Conservation (phyloP, 352 stramenopile genomes). For the Pythium periplocum region DNA sequence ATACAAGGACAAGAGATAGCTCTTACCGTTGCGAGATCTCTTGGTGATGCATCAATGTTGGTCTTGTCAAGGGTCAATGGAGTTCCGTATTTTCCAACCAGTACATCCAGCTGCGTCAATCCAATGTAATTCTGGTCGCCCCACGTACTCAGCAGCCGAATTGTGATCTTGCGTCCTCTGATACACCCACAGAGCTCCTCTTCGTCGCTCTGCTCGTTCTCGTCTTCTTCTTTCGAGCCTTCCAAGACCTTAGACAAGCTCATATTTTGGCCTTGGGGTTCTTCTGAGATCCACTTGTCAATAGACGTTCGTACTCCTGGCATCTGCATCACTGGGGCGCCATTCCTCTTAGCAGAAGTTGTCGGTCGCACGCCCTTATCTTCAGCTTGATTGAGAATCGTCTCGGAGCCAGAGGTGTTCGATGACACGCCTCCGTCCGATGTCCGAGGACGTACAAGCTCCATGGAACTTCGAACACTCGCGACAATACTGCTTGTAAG, state of each 20-base stretch:
- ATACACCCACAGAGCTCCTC: constrained; percentile 10
- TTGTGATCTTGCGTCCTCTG: constrained; percentile 39
- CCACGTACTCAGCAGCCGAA: constrained; percentile 66
- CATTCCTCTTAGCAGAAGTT: constrained; percentile 29
- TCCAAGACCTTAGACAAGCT: constrained; percentile 31
- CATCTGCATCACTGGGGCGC: background rate
- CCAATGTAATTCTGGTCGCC: constrained; percentile 84
- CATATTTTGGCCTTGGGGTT: constrained; percentile 43
- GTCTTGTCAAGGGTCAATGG: constrained; percentile 32
- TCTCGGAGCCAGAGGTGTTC: background rate
- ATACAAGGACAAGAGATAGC: background rate
- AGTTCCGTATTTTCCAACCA: constrained; percentile 37
- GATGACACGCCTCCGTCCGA: constrained; percentile 28
- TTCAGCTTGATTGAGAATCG: background rate
- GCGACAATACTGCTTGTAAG: constrained; percentile 27
- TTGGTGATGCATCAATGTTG: constrained; percentile 54
- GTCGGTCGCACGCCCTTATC: constrained; percentile 20
- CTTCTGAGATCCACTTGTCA: constrained; percentile 37
- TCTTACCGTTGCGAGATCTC: constrained; percentile 65
- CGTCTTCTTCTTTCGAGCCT: constrained; percentile 10
- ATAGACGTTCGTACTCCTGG: constrained; percentile 29
- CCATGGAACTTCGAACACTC: constrained; percentile 35
- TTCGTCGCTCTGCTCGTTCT: constrained; percentile 9
- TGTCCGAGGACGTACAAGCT: constrained; percentile 42
- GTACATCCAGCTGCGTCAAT: constrained; percentile 67